Evolutionary conservation across 495 filamentous ascomycete genomes (phyloP).

Genomic region (Lasiosphaeria miniovina): DNA sequence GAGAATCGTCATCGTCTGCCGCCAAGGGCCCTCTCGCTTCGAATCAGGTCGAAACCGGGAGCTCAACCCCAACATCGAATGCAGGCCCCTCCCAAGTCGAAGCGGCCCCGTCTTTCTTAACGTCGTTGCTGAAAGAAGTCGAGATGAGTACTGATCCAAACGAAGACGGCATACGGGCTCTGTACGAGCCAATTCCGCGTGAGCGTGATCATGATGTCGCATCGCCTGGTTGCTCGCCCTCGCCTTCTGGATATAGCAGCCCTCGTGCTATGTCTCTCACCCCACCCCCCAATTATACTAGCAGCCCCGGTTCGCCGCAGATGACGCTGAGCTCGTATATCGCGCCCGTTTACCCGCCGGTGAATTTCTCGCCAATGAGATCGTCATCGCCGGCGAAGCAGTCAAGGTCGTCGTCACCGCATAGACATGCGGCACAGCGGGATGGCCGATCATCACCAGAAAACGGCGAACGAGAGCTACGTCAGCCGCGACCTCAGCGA

Average conservation of each 20-base stretch:
- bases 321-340: constrained; percentile 62
- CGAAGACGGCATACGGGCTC: constrained; percentile 49
- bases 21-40: constrained; percentile 36
- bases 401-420: constrained; percentile 34
- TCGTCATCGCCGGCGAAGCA: constrained; percentile 20
- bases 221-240: constrained; percentile 72
- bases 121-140: constrained; percentile 82
- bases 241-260: constrained; percentile 62
- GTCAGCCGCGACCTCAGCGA: constrained; percentile 50
- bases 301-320: constrained; percentile 63
- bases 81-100: constrained; percentile 23
- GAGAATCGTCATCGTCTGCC: constrained; percentile 35
- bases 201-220: constrained; percentile 47
- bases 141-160: constrained; percentile 62
- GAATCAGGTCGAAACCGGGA: constrained; percentile 26
- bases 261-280: constrained; percentile 69
- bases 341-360: constrained; percentile 57
- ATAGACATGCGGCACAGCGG: constrained; percentile 26
- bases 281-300: constrained; percentile 61
- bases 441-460: constrained; percentile 36
- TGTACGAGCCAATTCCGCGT: constrained; percentile 45
- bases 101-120: constrained; percentile 65
- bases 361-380: constrained; percentile 55
- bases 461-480: constrained; percentile 48
- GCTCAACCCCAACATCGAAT: constrained; percentile 15